Evolutionary conservation across 345 rosid species (phyloP).

Genomic region (Arabidopsis arenosa): DNA sequence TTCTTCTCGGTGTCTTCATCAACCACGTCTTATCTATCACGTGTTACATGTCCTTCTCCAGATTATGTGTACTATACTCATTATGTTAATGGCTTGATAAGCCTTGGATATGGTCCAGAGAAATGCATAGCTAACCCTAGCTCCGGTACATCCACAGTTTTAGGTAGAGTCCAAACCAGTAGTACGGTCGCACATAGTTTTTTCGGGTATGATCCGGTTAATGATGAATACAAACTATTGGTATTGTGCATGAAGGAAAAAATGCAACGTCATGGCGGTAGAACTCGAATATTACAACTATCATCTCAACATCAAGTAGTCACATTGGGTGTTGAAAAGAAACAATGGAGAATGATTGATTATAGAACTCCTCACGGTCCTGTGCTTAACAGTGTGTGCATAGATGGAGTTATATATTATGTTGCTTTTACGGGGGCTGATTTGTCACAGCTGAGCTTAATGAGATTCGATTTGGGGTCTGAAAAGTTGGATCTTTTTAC

Average conservation of each 20-base stretch:
- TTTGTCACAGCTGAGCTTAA: background rate
- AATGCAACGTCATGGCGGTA: no score
- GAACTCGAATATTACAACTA: background rate
- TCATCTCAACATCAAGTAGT: slow-evolving; percentile 21
- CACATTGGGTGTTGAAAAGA: slow-evolving; percentile 1
- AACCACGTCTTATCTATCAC: slow-evolving; percentile 4
- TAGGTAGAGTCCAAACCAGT: background rate
- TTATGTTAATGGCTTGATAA: background rate
- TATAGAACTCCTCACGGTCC: slow-evolving; percentile 3
- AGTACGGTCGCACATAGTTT: background rate
- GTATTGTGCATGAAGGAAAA: background rate
- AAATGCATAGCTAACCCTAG: background rate
- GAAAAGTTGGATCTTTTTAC: slow-evolving; percentile 19
- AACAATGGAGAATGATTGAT: slow-evolving; percentile 13
- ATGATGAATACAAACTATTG: slow-evolving; percentile 2
- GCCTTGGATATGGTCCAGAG: background rate
- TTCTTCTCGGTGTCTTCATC: slow-evolving; percentile 5
- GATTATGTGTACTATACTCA: background rate
- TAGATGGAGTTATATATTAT: slow-evolving; percentile 25
- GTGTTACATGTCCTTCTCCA: background rate
- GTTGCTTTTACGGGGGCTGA: background rate
- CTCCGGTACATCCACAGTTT: background rate
- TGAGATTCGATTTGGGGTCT: slow-evolving; percentile 20
- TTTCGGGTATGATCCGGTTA: slow-evolving; percentile 6
- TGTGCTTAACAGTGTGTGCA: slow-evolving; percentile 18